Evolutionary conservation across 495 filamentous ascomycete genomes (phyloP).

Genomic region (Darksidea phi): DNA sequence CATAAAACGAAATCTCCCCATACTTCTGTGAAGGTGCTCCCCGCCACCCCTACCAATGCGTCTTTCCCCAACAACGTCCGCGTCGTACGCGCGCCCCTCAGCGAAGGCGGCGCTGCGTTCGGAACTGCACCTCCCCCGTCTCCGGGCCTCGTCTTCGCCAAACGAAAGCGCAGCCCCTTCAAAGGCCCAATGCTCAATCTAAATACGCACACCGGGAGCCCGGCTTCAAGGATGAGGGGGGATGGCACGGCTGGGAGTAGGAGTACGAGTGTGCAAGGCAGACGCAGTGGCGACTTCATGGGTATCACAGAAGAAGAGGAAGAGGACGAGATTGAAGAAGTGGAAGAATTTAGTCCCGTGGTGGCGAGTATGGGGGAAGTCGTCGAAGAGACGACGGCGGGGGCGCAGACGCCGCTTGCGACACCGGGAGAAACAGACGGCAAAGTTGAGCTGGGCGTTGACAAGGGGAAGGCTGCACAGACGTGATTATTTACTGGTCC

Average conservation of each 20-base stretch:
- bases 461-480: too few species aligned
- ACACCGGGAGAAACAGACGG: too few species aligned
- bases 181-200: conserved; percentile 77
- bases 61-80: conserved; percentile 86
- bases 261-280: conserved; percentile 54
- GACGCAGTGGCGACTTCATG: conserved; percentile 71
- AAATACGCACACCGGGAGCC: conserved; percentile 30
- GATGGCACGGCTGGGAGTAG: conserved; percentile 44
- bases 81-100: conserved; percentile 59
- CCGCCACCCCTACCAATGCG: conserved; percentile 78
- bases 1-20: conserved; percentile 66
- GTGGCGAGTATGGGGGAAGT: background rate
- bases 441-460: too few species aligned
- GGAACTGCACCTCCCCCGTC: conserved; percentile 49
- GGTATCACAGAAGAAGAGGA: conserved; percentile 82
- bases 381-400: background rate
- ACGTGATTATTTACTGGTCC: too few species aligned
- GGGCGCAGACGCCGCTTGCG: background rate
- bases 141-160: conserved; percentile 78
- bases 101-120: conserved; percentile 42
- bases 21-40: conserved; percentile 80
- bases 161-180: conserved; percentile 83
- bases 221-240: conserved; percentile 36
- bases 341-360: conserved; percentile 40
- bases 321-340: conserved; percentile 49